phyloP scores from a whole-genome alignment of 306 rosid genomes.

The Acacia confusa region DNA sequence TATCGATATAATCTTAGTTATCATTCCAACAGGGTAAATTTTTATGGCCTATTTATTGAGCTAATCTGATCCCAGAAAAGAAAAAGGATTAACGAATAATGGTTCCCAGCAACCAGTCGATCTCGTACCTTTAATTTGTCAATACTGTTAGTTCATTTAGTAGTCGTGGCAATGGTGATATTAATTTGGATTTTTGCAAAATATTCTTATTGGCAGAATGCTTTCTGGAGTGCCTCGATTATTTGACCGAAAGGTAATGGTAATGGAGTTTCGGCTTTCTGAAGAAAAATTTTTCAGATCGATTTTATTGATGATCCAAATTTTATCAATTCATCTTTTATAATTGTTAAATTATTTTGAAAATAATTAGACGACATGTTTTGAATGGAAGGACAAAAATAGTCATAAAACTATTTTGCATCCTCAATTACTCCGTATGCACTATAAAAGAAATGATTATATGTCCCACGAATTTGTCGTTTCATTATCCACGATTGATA shows the following conservation, averaged over 20 bases:
- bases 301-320: no score
- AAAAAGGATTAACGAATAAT: not conserved
- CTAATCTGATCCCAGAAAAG: not conserved
- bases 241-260: not conserved
- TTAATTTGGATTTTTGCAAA: not conserved
- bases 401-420: no score
- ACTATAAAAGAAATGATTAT: no score
- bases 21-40: not conserved
- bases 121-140: not conserved
- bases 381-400: no score
- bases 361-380: fast-evolving
- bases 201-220: conserved; percentile 12
- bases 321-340: no score
- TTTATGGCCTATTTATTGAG: not conserved
- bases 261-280: not conserved
- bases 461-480: no score
- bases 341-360: no score
- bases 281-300: no score
- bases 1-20: not conserved
- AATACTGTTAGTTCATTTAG: not conserved
- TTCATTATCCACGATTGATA: no score
- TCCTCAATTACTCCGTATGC: no score
- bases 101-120: not conserved
- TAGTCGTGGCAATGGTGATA: not conserved
- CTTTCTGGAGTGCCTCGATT: not conserved